Evolutionary conservation across 768 basidiomycete genomes (phyloP).

Genomic region (Suillus luteus): DNA sequence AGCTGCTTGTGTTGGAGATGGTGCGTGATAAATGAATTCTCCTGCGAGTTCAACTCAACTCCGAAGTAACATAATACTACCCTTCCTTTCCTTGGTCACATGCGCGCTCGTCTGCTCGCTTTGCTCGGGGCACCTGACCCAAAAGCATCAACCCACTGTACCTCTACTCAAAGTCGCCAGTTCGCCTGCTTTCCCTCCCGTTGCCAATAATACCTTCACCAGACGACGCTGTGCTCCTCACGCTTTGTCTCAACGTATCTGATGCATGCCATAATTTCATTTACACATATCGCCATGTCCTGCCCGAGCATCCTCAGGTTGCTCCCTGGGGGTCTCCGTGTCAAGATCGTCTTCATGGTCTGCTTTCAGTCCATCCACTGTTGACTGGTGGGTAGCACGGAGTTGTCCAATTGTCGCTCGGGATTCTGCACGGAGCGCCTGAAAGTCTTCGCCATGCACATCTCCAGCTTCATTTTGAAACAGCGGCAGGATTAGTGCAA

Average conservation of each 20-base stretch:
- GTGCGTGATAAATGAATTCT: slow-evolving; percentile 44
- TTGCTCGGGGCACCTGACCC: not conserved
- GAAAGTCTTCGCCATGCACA: slow-evolving; percentile 69
- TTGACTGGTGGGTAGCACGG: slow-evolving; percentile 57
- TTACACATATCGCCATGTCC: slow-evolving; percentile 32
- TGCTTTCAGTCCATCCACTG: slow-evolving; percentile 59
- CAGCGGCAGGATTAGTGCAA: not conserved
- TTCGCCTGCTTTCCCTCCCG: slow-evolving; percentile 46
- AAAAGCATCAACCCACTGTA: not conserved
- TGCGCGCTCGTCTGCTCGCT: slow-evolving; percentile 44
- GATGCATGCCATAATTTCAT: slow-evolving; percentile 49
- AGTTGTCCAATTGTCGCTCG: slow-evolving; percentile 70
- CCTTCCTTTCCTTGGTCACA: slow-evolving; percentile 43
- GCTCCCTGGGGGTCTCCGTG: too few species aligned
- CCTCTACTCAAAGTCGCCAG: slow-evolving; percentile 12
- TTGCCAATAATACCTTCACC: slow-evolving; percentile 37
- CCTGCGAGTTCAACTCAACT: not conserved
- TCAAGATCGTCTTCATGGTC: slow-evolving; percentile 63
- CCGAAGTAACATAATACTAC: slow-evolving; percentile 54
- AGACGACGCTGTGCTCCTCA: slow-evolving; percentile 40
- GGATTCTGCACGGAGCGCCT: slow-evolving; percentile 66
- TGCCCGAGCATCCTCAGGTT: too few species aligned
- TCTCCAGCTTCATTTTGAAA: slow-evolving; percentile 69
- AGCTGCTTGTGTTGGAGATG: slow-evolving; percentile 68
- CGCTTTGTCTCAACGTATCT: slow-evolving; percentile 63